These are phyloP conservation scores for Monosporascus sp. DNA, from an alignment of 2,329 filamentous ascomycete genomes.

Conservation along the genomic window DNA sequence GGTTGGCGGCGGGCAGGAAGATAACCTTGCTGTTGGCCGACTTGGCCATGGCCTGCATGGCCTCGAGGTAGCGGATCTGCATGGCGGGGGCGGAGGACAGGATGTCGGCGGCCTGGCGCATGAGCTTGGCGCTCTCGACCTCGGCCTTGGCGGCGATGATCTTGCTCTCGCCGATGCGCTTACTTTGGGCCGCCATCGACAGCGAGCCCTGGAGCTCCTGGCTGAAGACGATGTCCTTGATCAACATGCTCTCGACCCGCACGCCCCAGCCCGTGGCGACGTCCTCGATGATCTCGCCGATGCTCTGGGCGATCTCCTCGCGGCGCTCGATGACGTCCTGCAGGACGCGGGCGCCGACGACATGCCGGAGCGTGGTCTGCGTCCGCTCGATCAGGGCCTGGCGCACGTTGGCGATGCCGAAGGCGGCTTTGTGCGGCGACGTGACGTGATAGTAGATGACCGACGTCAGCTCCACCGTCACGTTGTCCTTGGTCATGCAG, in stretches of 20 bases:
- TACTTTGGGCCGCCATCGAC: slow-evolving; percentile 97
- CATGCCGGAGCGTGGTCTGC: slow-evolving; percentile 94
- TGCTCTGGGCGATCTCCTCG: slow-evolving; percentile 92
- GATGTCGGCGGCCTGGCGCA: slow-evolving; percentile 91
- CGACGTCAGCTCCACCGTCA: slow-evolving; percentile 85
- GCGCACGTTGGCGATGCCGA: slow-evolving; percentile 90
- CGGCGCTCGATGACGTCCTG: slow-evolving; percentile 98
- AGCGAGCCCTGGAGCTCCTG: slow-evolving; percentile 92
- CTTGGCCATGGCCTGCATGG: slow-evolving; percentile 99
- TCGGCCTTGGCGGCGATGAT: slow-evolving; percentile 96
- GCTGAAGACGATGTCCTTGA: slow-evolving; percentile 98
- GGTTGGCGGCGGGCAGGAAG: slow-evolving; percentile 65
- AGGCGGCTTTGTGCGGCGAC: slow-evolving; percentile 92
- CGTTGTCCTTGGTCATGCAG: slow-evolving; percentile 99
- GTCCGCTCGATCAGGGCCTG: slow-evolving; percentile 97
- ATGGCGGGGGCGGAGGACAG: slow-evolving; percentile 88
- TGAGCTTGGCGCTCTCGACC: slow-evolving; percentile 92
- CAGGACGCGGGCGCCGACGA: slow-evolving; percentile 89
- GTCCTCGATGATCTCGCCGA: slow-evolving; percentile 95
- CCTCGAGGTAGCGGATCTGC: slow-evolving; percentile 97
- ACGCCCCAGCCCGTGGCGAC: slow-evolving; percentile 93
- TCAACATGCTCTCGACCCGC: slow-evolving; percentile 94
- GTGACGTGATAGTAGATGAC: slow-evolving; percentile 99
- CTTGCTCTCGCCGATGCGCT: slow-evolving; percentile 97
- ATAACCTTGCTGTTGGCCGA: slow-evolving; percentile 83